Evolutionary conservation across 139 green algal species (phyloP), one percentile per base, ranked within the genome.

Genomic region (Chlamydomonas sp.): DNA sequence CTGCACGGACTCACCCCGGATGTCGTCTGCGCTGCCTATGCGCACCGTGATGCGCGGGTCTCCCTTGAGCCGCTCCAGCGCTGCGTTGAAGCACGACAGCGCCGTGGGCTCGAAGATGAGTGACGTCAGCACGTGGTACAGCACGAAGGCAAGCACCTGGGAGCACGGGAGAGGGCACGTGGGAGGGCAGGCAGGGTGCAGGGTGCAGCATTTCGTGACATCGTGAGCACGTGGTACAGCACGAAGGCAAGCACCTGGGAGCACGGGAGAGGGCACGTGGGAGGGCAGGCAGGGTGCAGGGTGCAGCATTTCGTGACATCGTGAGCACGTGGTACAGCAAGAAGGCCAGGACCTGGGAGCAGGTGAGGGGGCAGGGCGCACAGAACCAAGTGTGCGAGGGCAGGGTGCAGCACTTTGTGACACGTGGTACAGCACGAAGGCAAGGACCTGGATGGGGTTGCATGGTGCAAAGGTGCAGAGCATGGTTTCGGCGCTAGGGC

Each of bases 21-120:
- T 95, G 85, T 94, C 89, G 74, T 92, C 85, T 4, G 83, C 77
- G 61, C 82, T 89, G 63, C 95, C 94, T 62, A 97, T 90, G 20
- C 94, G 88, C 74, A 98, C 95, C 6, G 94, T 98, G 61, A 98
- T 95, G 58, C 96, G 92, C 3, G 96, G 97, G 91, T 99, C 97
- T 4, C 94, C 87, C 68, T 97, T 93, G 18, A 99, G 94, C 66
- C 92, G 88, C 4, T 98, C 90, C 66, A 99, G 91, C 1, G 96
- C 94, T 63, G 94, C 85, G 83, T 98, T 98, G 90, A 98, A 99
- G 85, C 95, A 96, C 18, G 91, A 93, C 86, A 98, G 96, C 80
- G 98, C 95, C n/a, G 94, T 95, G 10, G 97, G 97, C 91, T 98
- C 94, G 67, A 97, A 78, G 58, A 96, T 91, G 82, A 95, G 93